phyloP scores from a whole-genome alignment of 805 yeast genomes.

The Komagataella pastoris region DNA sequence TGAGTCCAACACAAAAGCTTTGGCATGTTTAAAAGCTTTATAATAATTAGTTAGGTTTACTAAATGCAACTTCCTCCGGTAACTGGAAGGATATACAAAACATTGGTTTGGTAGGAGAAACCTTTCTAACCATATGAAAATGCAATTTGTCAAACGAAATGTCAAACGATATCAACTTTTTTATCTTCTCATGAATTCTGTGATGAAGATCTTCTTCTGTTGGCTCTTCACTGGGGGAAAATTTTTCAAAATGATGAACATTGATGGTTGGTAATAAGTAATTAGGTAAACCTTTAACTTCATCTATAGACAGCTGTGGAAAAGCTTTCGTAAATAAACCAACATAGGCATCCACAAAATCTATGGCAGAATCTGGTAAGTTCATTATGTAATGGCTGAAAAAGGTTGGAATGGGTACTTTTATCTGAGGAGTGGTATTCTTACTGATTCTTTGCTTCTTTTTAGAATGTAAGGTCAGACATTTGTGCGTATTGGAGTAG shows the following conservation, averaged over 20 bases:
- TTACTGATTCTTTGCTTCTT: constrained; percentile 17
- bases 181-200: constrained; percentile 48
- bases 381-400: constrained; percentile 84
- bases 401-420: constrained; percentile 33
- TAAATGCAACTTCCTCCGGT: constrained; percentile 54
- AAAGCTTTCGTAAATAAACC: constrained; percentile 46
- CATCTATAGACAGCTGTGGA: constrained; percentile 20
- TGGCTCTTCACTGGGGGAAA: constrained; percentile 55
- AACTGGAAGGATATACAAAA: constrained; percentile 71
- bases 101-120: constrained; percentile 96
- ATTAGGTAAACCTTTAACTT: constrained; percentile 23
- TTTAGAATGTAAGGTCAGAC: constrained; percentile 33
- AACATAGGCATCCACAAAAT: constrained; percentile 62
- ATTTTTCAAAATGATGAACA: constrained; percentile 89
- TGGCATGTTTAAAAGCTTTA: neutral
- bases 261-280: constrained; percentile 65
- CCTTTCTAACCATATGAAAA: constrained; percentile 84
- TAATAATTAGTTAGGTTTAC: neutral
- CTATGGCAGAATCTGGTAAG: constrained; percentile 84
- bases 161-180: constrained; percentile 30
- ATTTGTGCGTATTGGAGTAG: constrained; percentile 4
- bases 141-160: constrained; percentile 32
- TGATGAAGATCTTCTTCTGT: constrained; percentile 47
- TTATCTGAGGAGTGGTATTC: constrained; percentile 8
- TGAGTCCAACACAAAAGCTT: neutral